Percentiles rank a stretch among this genome's conserved stretches.
These are phyloP conservation scores for Kregervanrija pseudodelftensis DNA, from an alignment of 805 yeast genomes.

Conservation along the genomic window DNA sequence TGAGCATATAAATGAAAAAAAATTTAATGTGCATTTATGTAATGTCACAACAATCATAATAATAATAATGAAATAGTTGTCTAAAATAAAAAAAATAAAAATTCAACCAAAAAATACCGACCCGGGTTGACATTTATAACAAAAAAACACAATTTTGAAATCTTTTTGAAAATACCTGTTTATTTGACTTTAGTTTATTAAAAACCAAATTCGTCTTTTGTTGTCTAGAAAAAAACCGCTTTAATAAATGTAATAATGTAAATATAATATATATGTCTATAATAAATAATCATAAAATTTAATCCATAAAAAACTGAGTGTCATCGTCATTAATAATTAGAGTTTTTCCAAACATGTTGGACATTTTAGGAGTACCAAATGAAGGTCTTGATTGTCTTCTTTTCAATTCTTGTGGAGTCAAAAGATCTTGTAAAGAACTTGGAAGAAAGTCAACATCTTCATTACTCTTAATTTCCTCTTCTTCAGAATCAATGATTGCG, in stretches of 20 bases:
- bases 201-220: too few species aligned
- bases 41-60: too few species aligned
- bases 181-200: too few species aligned
- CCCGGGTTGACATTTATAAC: too few species aligned
- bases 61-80: too few species aligned
- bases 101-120: too few species aligned
- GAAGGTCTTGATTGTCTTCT: constrained; percentile 54
- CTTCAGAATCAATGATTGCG: constrained; percentile 27
- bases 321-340: constrained; percentile 22
- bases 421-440: constrained; percentile 65
- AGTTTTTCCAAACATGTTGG: constrained; percentile 3
- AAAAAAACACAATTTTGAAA: too few species aligned
- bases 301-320: constrained; percentile 30
- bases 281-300: background rate
- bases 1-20: too few species aligned
- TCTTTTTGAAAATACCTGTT: too few species aligned
- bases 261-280: background rate
- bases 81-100: too few species aligned
- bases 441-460: constrained; percentile 74
- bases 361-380: constrained; percentile 5
- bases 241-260: background rate
- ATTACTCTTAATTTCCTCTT: constrained; percentile 22
- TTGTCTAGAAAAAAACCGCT: too few species aligned
- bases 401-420: constrained; percentile 72
- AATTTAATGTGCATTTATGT: too few species aligned